Evolutionary conservation across 306 rosid species (phyloP), one percentile per base, ranked within the genome.

Genomic region (Corylus americana): DNA sequence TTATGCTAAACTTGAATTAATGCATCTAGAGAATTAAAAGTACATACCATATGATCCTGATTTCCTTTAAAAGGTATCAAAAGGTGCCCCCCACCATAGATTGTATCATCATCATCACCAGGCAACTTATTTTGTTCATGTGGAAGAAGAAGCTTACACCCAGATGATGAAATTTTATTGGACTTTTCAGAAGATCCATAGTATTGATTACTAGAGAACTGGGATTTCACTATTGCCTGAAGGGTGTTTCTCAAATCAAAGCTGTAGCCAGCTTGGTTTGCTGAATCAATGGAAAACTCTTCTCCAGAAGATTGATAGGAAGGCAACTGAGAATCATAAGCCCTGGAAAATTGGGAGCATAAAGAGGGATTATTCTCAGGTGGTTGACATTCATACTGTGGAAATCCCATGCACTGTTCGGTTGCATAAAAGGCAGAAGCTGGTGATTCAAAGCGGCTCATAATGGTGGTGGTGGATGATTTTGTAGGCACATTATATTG

Each of bases 321-420:
- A 84, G 94, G 91, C 79, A 85, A 84, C 25, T 90, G 85, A 54
- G 71, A 77, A 69, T 78, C 84, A 71, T 70, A 57, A 25, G 49
- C 48, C 85, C 68, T 82, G 49, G 90, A 76, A 61, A 77, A 74
- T 1, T 80, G 85, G 75, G 85, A 64, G 20, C 37, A 18, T 73
- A 73, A 76, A 83, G 85, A 55, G 55, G 86, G 75, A 47, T 48
- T 63, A 47, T 48, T 63, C 49, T 73, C 81, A 78, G 55, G 73
- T 79, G 55, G 73, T 79, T 79, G 89, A 79, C 71, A 75, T 47
- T 91, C 88, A 80, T 89, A 79, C 59, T 80, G 89, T 35, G 88
- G 87, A 59, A 94, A 84, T 25, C 97, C 90, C 98, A 92, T 94
- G 84, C 76, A 89, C 16, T 82, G 83, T 77, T 92, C 97, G 14